These are phyloP conservation scores for Auriculariales sp. DNA, from an alignment of 768 basidiomycete species.

Conservation along the genomic window DNA sequence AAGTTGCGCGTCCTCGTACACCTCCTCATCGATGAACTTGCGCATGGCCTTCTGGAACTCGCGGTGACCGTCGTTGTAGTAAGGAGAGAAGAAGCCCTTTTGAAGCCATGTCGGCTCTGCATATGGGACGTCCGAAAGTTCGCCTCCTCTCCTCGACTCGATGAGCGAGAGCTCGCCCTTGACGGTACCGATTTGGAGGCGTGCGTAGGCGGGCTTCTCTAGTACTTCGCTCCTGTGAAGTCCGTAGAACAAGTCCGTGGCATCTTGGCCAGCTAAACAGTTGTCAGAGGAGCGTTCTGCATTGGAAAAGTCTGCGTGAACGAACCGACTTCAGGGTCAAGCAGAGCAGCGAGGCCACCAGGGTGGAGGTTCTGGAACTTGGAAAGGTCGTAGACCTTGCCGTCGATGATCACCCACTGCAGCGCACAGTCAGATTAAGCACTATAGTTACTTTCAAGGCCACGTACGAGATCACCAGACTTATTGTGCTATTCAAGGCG, in stretches of 20 bases:
- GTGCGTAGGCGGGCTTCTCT: slow-evolving; percentile 52
- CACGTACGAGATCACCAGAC: slow-evolving; percentile 59
- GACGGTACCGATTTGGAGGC: slow-evolving; percentile 62
- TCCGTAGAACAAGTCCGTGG: slow-evolving; percentile 76
- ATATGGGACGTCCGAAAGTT: slow-evolving; percentile 65
- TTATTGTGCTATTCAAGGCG: slow-evolving; percentile 62
- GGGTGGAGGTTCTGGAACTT: slow-evolving; percentile 74
- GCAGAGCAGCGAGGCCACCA: slow-evolving; percentile 65
- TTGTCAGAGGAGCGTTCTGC: too few relatives aligned
- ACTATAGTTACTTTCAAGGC: too few relatives aligned
- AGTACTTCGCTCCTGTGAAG: slow-evolving; percentile 82
- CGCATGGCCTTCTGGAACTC: slow-evolving; percentile 45
- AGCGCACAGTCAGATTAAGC: too few relatives aligned
- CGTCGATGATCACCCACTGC: slow-evolving; percentile 80
- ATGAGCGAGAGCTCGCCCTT: slow-evolving; percentile 46
- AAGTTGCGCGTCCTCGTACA: slow-evolving; percentile 32
- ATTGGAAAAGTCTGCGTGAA: too few relatives aligned
- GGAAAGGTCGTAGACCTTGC: slow-evolving; percentile 70
- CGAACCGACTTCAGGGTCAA: slow-evolving; percentile 65
- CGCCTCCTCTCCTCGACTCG: slow-evolving; percentile 33
- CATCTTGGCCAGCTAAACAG: slow-evolving; percentile 80
- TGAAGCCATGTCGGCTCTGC: slow-evolving; percentile 78
- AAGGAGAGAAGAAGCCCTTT: slow-evolving; percentile 56
- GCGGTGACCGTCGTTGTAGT: slow-evolving; percentile 63
- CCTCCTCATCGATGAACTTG: slow-evolving; percentile 52